Conservation (phyloP, 2,329 filamentous ascomycete genomes). For the Fusarium acutatum region DNA sequence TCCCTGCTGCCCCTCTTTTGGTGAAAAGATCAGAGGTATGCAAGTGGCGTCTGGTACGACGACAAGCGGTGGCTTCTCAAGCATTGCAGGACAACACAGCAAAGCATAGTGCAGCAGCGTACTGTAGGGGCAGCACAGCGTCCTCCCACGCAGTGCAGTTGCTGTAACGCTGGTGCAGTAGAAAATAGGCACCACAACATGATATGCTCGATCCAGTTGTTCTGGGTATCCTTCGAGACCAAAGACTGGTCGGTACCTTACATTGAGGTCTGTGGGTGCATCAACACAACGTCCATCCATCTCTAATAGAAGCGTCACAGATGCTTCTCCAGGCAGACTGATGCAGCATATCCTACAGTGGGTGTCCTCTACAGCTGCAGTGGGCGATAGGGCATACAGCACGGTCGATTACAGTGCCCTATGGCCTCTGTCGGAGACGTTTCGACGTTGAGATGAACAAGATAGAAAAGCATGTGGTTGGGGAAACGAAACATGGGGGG, state of each 20-base stretch:
- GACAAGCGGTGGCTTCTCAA: constrained; percentile 13
- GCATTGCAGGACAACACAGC: constrained; percentile 34
- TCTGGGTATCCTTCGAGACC: constrained; percentile 1
- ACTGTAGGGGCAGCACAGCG: background rate
- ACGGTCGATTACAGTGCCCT: background rate
- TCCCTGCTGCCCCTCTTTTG: constrained; percentile 33
- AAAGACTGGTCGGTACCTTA: constrained; percentile 38
- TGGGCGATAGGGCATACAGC: background rate
- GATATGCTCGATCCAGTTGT: constrained; percentile 32
- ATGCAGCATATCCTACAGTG: constrained; percentile 12
- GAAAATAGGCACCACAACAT: constrained; percentile 25
- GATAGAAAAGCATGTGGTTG: constrained; percentile 46
- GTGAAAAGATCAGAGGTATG: constrained; percentile 33
- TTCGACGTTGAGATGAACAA: constrained; percentile 24
- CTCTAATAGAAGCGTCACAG: constrained; percentile 17
- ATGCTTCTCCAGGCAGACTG: constrained; percentile 16
- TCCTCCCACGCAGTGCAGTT: constrained; percentile 17
- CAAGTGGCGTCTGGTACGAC: constrained; percentile 35
- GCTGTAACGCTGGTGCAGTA: constrained; percentile 29
- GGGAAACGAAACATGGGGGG: constrained; percentile 39
- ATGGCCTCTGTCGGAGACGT: background rate
- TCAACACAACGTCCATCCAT: constrained; percentile 23
- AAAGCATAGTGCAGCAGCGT: constrained; percentile 28
- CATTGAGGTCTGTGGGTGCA: constrained; percentile 31
- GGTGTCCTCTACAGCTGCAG: constrained; percentile 1